Base-by-base conservation (phyloP, 495 filamentous ascomycete species). In the Aspergillus sclerotiicarbonarius region DNA sequence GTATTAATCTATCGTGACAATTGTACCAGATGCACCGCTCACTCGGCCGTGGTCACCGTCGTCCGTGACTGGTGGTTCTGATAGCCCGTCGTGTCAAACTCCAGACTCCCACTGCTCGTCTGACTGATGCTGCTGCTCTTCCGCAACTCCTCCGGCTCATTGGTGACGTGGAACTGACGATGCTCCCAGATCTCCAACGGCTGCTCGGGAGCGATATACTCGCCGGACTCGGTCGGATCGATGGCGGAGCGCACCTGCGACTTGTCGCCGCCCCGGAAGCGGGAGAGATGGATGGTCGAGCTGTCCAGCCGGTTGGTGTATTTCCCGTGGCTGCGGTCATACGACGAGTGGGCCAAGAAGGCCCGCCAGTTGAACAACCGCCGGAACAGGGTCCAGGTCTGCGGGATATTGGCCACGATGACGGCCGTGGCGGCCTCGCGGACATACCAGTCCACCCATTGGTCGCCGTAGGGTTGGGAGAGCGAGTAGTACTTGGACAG, bases 401-500 rank as follows among this genome's bases (percentile, higher is more conserved):
- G 80, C 7, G 83, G 83, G 15, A 85, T 67, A 53, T 84, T 85
- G 32, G 79, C 75, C 4, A 84, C 79, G 47, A 82, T 71, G 10
- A 84, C 69, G 0, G 83, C 80, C 0, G 81, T 84, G 6, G 71
- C 72, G 31, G 78, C 76, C 72, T 86, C 82, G 21, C 83, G 79
- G 25, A 76, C 66, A 62, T 86, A 85, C 82, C 83, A 86, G 62
- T 75, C 80, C 2, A 77, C 74, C 80, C 82, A 84, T 15, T 72
- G 60, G 16, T 64, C 56, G n/a, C 74, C 74, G 58, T 77, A 82
- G 2, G 80, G 80, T 7, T 70, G 31, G 3, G 62, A 69, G 63
- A 85, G 82, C 33, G 72, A 80, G 70, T 84, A 85, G 65, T 79
- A 83, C 58, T 84, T 84, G 56, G 82, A 84, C 15, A 84, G 65